Evolutionary conservation across 768 basidiomycete species (phyloP), one percentile per base, ranked within the genome.

Genomic region (Lactifluus volemus): DNA sequence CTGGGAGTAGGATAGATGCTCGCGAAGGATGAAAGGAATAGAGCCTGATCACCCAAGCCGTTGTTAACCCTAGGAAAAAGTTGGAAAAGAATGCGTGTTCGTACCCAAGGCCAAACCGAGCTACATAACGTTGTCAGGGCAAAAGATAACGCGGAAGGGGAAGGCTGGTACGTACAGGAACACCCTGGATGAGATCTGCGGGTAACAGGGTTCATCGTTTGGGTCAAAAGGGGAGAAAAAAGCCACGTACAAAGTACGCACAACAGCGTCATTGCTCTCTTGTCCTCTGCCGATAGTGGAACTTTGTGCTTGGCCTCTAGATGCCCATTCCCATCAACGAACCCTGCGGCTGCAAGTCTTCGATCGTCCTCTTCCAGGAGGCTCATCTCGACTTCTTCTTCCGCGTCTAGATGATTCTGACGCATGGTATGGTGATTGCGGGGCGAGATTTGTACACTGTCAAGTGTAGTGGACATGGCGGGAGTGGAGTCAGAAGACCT

Each of bases 1-100:
- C 75, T 98, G 93, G 39, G 94, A 96, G 76, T 99, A 99, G 36
- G 96, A 97, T 63, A 99, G 73, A 74, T 96, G 89, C 69, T 97
- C 87, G 74, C 90, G 89, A 56, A 98, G 81, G 73, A 98, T 84
- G 78, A 98, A 98, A 21, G 97, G 96, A 5, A 99, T 83, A 42
- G 96, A 98, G 65, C 97, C 96, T 91, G 56, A 19, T 25, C 63
- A 15, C 3, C 21, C 47, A 25, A 29, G 10, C 0, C 1, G 8
- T 3, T 12, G 15, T 63, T 19, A 56, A 50, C 29, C 19, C 9
- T 32, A 36, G 12, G 32, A 9, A 12, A n/a, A 29, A n/a, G 25
- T 4, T 5, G 34, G 19, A 60, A 56, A 21, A 32, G 53, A 42
- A 32, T 49, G 8, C 21, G 61, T 21, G 44, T 61, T 56, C 77